A percentile compares a stretch with the other conserved stretches of the same genome.
Conservation (phyloP, 139 green algal genomes). For the Coelastrella sp. region DNA sequence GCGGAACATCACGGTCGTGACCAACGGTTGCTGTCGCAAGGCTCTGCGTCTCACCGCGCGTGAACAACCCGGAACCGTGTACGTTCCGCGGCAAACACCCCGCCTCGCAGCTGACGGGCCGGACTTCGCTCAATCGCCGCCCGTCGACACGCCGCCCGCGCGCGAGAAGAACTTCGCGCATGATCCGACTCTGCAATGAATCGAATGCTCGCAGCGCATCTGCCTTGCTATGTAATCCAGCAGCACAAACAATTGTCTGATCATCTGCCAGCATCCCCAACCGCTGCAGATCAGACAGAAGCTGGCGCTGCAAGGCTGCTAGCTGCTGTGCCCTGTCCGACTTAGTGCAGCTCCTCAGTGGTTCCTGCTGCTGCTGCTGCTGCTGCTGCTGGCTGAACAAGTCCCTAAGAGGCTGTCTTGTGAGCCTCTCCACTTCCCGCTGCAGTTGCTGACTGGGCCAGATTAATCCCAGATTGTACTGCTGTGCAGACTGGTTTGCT, state of each 20-base stretch:
- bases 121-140: conserved; percentile 56
- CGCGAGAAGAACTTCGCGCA: conserved; percentile 43
- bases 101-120: conserved; percentile 28
- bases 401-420: neutral
- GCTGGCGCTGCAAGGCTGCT: neutral
- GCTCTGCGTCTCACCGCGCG: conserved; percentile 66
- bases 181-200: conserved; percentile 17
- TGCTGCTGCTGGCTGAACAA: conserved; percentile 33
- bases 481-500: conserved; percentile 10
- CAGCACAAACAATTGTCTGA: conserved; percentile 20
- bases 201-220: conserved; percentile 41
- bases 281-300: neutral
- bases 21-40: conserved; percentile 70
- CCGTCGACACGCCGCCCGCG: conserved; percentile 60
- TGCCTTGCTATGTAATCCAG: conserved; percentile 7
- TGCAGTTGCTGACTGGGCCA: conserved; percentile 5
- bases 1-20: conserved; percentile 22
- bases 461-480: conserved; percentile 28
- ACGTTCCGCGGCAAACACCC: conserved; percentile 57
- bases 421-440: conserved; percentile 17
- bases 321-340: neutral
- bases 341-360: neutral
- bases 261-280: conserved; percentile 39
- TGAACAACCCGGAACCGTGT: conserved; percentile 75
- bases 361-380: conserved; percentile 24